A percentile compares a stretch with the other conserved stretches of the same genome.
phyloP scores from a whole-genome alignment of 2,329 filamentous ascomycete genomes.

The Diplodia intermedia region DNA sequence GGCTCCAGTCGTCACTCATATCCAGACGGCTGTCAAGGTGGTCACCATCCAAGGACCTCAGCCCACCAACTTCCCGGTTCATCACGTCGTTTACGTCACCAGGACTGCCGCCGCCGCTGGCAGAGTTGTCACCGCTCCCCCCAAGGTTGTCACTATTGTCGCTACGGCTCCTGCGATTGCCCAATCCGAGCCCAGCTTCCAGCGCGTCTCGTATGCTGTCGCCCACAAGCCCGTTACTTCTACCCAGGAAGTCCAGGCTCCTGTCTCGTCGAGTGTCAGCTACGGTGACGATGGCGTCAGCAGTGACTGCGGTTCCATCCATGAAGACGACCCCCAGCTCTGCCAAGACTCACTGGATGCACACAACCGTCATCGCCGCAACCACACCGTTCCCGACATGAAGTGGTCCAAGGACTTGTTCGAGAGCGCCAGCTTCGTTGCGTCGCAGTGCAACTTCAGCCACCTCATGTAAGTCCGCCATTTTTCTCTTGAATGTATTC shows the following conservation, averaged over 20 bases:
- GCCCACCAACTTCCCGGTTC: not conserved
- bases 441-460: slow-evolving; percentile 13
- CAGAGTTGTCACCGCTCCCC: not conserved
- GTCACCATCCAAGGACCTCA: not conserved
- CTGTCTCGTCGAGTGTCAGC: not conserved
- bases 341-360: slow-evolving; percentile 3
- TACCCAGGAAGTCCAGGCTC: not conserved
- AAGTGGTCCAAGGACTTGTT: slow-evolving; percentile 14
- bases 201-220: not conserved
- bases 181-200: not conserved
- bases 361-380: slow-evolving; percentile 22
- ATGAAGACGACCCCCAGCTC: slow-evolving; percentile 3
- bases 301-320: not conserved
- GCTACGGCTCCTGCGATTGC: not conserved
- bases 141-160: no score
- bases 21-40: not conserved
- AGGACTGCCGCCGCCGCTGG: not conserved
- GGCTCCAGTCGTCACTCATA: slow-evolving; percentile 11
- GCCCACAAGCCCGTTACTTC: not conserved
- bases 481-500: not conserved
- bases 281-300: not conserved
- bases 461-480: slow-evolving; percentile 11
- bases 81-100: not conserved
- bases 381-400: slow-evolving; percentile 23
- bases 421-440: not conserved